Base-by-base conservation (phyloP, 2,329 filamentous ascomycete species). In the Aureobasidium mangrovei region DNA sequence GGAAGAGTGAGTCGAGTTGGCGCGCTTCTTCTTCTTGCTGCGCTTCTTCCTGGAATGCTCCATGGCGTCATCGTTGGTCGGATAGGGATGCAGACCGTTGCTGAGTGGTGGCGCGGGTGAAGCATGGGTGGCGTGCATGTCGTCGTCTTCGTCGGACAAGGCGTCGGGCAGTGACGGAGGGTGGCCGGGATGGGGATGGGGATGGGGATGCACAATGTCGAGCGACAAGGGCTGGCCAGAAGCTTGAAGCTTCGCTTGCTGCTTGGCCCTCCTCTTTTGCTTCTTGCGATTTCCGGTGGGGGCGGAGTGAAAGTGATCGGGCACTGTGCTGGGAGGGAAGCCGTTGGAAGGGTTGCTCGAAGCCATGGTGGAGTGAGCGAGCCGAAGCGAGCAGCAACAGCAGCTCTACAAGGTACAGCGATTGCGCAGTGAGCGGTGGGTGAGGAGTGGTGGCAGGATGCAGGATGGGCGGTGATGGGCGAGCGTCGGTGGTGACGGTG, bases 211-310 rank as follows among this genome's bases (percentile, higher is more conserved):
- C 18, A 18, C 18, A 18, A 18, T 18, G 18, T 18, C 18, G 18
- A 18, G 18, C 18, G 18, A 18, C 18, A 18, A 18, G 18, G 18
- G 18, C 18, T 18, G 18, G 18, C 18, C 18, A 18, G 18, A 56
- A 27, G 57, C 32, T 32, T 57, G 44, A 12, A 59, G 43, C 55
- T 84, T 85, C 32, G 88, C 86, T 33, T 86, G 86, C 71, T 81
- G 77, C 69, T 96, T 96, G 66, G 88, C 85, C 61, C 91, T 82
- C 62, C 91, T 83, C 77, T 95, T 96, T 70, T 93, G 87, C 76
- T 96, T 97, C 77, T 96, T 96, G 67, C 88, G 83, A 72, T 95
- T 96, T 49, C 91, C 85, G 7, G 76, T 65, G 42, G 74, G 75
- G 42, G 75, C 63, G 56, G 59, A 63, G 18, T 32, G 28, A 9